Conservation (phyloP, 805 yeast species). For the Candida nonsorbophila region DNA sequence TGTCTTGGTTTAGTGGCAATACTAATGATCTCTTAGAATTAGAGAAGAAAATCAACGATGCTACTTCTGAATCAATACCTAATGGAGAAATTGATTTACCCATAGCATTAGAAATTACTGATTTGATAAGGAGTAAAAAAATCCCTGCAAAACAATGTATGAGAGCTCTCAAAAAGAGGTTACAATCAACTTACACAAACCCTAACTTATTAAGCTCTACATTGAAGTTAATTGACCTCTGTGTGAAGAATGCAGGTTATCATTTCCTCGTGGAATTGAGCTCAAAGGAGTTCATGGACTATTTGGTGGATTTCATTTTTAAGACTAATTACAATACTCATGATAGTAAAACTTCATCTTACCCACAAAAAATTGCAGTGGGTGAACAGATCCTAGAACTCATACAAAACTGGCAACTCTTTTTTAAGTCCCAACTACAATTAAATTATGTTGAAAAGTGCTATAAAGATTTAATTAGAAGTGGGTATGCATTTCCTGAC, state of each 20-base stretch:
- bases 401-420: slow-evolving; percentile 72
- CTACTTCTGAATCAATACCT: slow-evolving; percentile 88
- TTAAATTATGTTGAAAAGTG: slow-evolving; percentile 58
- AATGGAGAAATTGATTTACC: slow-evolving; percentile 80
- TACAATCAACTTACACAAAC: slow-evolving; percentile 53
- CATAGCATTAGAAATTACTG: slow-evolving; percentile 77
- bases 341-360: slow-evolving; percentile 14
- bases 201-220: slow-evolving; percentile 78
- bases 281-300: slow-evolving; percentile 81
- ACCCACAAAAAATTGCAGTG: slow-evolving; percentile 34
- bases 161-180: slow-evolving; percentile 74
- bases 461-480: slow-evolving; percentile 53
- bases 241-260: slow-evolving; percentile 89
- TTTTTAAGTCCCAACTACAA: slow-evolving; percentile 64
- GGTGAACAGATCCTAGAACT: slow-evolving; percentile 55
- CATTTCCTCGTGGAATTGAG: slow-evolving; percentile 78
- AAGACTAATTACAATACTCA: slow-evolving; percentile 33
- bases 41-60: slow-evolving; percentile 63
- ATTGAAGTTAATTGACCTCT: slow-evolving; percentile 73
- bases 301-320: slow-evolving; percentile 48
- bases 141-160: slow-evolving; percentile 77
- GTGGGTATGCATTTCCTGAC: slow-evolving; percentile 66
- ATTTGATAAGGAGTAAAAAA: slow-evolving; percentile 75
- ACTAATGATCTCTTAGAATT: slow-evolving; percentile 33
- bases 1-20: slow-evolving; percentile 51